Base-by-base conservation (phyloP, 306 rosid species). In the Medicago lupulina region DNA sequence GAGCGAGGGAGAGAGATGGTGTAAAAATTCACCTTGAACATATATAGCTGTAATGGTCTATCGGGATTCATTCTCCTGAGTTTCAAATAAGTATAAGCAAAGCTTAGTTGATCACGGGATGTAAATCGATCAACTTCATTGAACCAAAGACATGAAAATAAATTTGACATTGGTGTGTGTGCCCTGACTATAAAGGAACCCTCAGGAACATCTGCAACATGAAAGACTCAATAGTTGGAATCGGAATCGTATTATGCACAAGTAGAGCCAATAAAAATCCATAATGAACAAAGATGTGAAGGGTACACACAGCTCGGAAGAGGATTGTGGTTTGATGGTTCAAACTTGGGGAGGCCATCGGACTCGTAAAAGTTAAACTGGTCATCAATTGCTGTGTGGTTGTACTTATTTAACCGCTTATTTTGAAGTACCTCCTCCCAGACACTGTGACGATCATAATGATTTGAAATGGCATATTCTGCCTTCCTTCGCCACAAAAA, bases 141-240 rank as follows among this genome's bases (percentile, higher is more conserved):
- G 83, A 91, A 93, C 98, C 98, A 93, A 79, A 93, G 97, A 83
- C 98, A 93, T 15, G 98, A 89, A 87, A 93, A 93, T 58, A 93
- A 84, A 84, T 93, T 93, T 54, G 98, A 91, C 89, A 89, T 83
- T 25, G 98, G 96, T 21, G 98, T 89, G 82, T 93, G 98, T 14
- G 98, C 97, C 76, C 98, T 91, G 76, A 93, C 83, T 53, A 93
- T 93, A 14, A 93, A 89, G 76, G 98, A 93, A 83, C 97, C 98
- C 83, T 93, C 98, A 3, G 98, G 98, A 87, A 93, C 98, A 88
- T 86, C 98, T 93, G 89, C 84, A 71, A 43, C 4, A 54, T 28
- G 43, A 67, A 76, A 76, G 71, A 71, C 60, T 62, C 69, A 80
- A 83, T 23, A 69, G 31, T 51, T 64, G 25, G 50, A 58, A 61